Base-by-base conservation (phyloP, 495 filamentous ascomycete species). In the Cenococcum geophilum region DNA sequence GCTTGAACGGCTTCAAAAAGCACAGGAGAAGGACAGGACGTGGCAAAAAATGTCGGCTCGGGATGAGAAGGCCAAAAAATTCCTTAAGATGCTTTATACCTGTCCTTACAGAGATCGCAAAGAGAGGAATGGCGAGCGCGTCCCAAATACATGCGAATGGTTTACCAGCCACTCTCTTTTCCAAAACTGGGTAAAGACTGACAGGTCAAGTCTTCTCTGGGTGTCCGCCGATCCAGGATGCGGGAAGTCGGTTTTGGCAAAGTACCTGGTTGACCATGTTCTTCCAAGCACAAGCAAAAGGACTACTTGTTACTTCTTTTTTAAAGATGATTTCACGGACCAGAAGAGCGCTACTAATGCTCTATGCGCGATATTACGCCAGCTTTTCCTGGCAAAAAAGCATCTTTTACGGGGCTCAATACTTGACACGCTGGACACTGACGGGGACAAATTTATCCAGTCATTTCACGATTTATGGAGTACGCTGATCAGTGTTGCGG, bases 151-250 rank as follows among this genome's bases (percentile, higher is more conserved):
- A 16, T 79, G 76, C 53, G 57, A 73, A 22, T 79, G 77, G 76
- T 73, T 76, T 56, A 57, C 72, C 1, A 8, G 60, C 0, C 72
- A 80, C 40, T 22, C 50, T 12, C 47, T 59, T 20, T 80, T 74
- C 59, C 63, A 42, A 23, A 50, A 47, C 2, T 80, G 77, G 77
- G 20, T 61, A 27, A 36, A 61, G 9, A 66, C 34, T 49, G 59
- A 58, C 60, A 22, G 9, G 8, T 14, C 36, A 40, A 40, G 14
- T 20, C 35, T 64, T 1, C 72, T 83, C 5, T 79, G 77, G 74
- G 73, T 82, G 12, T 79, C 80, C n/a, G 80, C 80, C 40, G 74
- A 81, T 51, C 80, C 81, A 4, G 80, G 80, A 14, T 82, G 78
- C 62, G 80, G 81, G 8, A 83, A 83, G 61, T 81, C 81, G 1